Base-by-base conservation (phyloP, 352 stramenopile species). In the Elongisporangium anandrum region DNA sequence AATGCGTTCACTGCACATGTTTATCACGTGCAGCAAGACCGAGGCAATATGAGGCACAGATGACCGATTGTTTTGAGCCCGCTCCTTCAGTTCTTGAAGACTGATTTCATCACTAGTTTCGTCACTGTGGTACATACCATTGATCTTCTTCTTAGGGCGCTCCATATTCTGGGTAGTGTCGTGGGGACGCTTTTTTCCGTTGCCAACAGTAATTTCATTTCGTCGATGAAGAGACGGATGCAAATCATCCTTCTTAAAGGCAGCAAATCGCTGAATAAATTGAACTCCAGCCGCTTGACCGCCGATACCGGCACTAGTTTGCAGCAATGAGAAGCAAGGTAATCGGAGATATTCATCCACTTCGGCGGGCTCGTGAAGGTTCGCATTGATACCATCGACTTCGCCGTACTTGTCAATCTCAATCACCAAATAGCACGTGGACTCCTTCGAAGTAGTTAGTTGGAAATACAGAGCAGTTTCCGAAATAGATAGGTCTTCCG, bases 401-500 rank as follows among this genome's bases (percentile, higher is more conserved):
- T 94, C 85, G 2, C 79, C 71, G 52, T 92, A 89, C 63, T 91
- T 92, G 60, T 94, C 82, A 23, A 92, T 89, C 57, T 94, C 85
- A 54, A 94, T 88, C 17, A 94, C 82, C 39, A 94, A 59, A 57
- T 94, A 94, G 56, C 83, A 92, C 5, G 73, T 90, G 47, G 81
- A 92, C 57, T 94, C 82, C 48, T 94, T 94, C 7, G 84, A 92
- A 4, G 79, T 87, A 38, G 81, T 91, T 16, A 94, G 64, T 65
- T 91, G 81, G 56, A 94, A 92, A 70, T 83, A 94, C 16, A 94
- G 60, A 22, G 85, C 81, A n/a, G 77, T 81, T 13, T 89, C 73
- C 7, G 85, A 94, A n/a, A 94, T 90, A 17, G 85, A 77, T n/a
- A 94, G 62, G 60, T 92, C 81, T 58, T 92, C 79, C 19, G 76